These are phyloP conservation scores for Monilinia fructigena DNA, from an alignment of 2,329 filamentous ascomycete genomes.

Conservation along the genomic window DNA sequence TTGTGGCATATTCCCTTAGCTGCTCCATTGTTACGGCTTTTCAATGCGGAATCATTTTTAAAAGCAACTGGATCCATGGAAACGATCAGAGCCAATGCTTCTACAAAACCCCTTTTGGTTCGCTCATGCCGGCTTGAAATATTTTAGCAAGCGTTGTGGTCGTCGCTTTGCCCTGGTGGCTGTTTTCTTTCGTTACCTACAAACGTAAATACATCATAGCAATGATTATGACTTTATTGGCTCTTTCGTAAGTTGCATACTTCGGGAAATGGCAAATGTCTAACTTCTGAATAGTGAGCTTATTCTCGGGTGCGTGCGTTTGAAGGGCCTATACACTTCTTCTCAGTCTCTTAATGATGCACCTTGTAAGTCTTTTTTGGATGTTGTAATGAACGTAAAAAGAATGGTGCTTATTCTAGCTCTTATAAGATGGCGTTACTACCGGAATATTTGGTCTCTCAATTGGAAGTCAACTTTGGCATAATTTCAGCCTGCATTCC, in stretches of 20 bases:
- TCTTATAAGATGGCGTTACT: conserved; percentile 16
- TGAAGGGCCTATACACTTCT: conserved; percentile 6
- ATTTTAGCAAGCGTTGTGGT: conserved; percentile 24
- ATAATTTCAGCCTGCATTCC: conserved; percentile 27
- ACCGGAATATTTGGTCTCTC: conserved; percentile 25
- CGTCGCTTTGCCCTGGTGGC: conserved; percentile 22
- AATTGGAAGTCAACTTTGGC: conserved; percentile 27
- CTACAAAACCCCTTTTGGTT: conserved; percentile 27
- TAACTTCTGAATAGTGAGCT: conserved; percentile 7
- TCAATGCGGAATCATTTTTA: conserved; percentile 25
- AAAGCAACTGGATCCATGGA: conserved; percentile 24
- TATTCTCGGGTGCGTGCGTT: conserved; percentile 11
- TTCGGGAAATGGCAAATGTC: not conserved
- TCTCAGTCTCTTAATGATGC: not conserved
- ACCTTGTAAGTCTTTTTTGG: conserved; percentile 6
- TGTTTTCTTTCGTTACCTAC: conserved; percentile 24
- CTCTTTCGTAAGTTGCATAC: conserved; percentile 18
- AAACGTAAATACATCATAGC: conserved; percentile 25
- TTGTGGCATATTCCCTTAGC: conserved; percentile 19
- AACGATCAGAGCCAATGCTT: conserved; percentile 26
- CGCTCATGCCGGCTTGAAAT: conserved; percentile 25
- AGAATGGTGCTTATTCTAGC: conserved; percentile 3
- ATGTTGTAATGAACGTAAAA: not conserved
- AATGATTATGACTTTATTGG: conserved; percentile 21
- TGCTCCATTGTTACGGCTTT: conserved; percentile 26